A percentile compares a stretch with the other conserved stretches of the same genome.
Evolutionary conservation across 148 eudicot genomes (phyloP).

Genomic region (Agrostemma githago): DNA sequence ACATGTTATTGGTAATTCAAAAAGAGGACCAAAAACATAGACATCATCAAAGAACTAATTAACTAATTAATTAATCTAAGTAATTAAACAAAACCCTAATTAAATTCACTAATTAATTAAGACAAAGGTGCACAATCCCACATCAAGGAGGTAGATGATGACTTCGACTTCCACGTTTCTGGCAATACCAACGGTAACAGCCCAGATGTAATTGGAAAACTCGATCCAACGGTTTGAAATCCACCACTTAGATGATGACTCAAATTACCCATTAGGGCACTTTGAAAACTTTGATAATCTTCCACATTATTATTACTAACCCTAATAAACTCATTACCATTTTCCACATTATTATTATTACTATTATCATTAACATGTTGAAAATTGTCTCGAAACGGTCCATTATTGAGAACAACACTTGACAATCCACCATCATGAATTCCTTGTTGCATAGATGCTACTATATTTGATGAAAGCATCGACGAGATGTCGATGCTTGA

Average conservation of each 20-base stretch:
- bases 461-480: constrained; percentile 31
- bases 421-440: background rate
- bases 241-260: constrained; percentile 12
- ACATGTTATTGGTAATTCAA: background rate
- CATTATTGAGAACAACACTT: background rate
- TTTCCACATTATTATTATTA: background rate
- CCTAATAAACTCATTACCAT: constrained; percentile 10
- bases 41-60: background rate
- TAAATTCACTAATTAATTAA: constrained; percentile 15
- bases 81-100: background rate
- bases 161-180: constrained; percentile 43
- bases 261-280: constrained; percentile 24
- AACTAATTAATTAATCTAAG: background rate
- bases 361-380: background rate
- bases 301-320: background rate
- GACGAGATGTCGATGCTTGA: constrained; percentile 36
- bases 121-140: constrained; percentile 56
- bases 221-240: constrained; percentile 6
- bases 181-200: constrained; percentile 29
- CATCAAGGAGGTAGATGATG: constrained; percentile 22
- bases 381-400: constrained; percentile 6
- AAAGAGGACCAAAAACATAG: background rate
- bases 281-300: constrained; percentile 20
- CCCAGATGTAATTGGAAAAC: constrained; percentile 2
- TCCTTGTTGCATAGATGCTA: constrained; percentile 34